Conservation (phyloP, 192 early-diverging fungal genomes). For the Coemansia sp. region DNA sequence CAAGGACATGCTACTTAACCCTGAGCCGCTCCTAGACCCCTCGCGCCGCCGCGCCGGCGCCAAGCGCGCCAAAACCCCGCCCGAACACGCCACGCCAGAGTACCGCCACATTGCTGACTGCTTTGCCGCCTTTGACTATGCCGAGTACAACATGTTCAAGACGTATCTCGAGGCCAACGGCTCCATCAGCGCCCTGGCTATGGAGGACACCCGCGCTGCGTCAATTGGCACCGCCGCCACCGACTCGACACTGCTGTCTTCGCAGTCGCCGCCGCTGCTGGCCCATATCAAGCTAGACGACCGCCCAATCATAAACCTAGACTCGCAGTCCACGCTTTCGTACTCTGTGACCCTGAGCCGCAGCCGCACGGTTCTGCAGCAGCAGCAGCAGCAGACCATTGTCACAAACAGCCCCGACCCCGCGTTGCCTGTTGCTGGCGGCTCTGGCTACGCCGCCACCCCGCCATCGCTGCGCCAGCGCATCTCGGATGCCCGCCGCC, state of each 20-base stretch:
- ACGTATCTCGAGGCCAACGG: constrained; percentile 59
- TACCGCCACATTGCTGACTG: constrained; percentile 67
- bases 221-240: neutral
- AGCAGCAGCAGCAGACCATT: constrained; percentile 14
- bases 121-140: constrained; percentile 80
- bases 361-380: constrained; percentile 20
- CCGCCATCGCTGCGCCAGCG: constrained; percentile 12
- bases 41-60: constrained; percentile 66
- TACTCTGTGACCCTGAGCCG: constrained; percentile 20
- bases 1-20: constrained; percentile 95
- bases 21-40: constrained; percentile 76
- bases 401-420: neutral
- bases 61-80: constrained; percentile 33
- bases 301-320: constrained; percentile 31
- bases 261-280: constrained; percentile 5
- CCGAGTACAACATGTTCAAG: constrained; percentile 73
- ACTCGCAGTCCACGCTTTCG: constrained; percentile 13
- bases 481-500: constrained; percentile 12
- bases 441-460: neutral
- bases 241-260: neutral
- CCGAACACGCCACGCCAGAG: constrained; percentile 49
- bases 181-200: constrained; percentile 30
- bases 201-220: constrained; percentile 21
- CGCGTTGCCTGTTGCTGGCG: neutral
- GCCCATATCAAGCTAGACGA: constrained; percentile 30